These are phyloP conservation scores for Vanrija sp. DNA, from an alignment of 1,284 basidiomycete genomes.

Conservation along the genomic window DNA sequence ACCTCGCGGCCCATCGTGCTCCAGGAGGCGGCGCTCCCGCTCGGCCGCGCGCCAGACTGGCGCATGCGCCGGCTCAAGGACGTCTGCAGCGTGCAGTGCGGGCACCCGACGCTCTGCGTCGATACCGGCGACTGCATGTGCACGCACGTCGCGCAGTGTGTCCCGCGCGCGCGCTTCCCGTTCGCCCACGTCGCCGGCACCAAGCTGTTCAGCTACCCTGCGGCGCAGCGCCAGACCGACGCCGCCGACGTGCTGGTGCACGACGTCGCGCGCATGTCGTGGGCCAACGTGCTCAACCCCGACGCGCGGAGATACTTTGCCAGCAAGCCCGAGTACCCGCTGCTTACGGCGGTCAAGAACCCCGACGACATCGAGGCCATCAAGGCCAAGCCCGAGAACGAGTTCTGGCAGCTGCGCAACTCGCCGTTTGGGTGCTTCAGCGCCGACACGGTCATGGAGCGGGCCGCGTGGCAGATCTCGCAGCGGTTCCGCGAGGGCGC, in stretches of 20 bases:
- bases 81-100: conserved; percentile 28
- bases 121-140: conserved; percentile 29
- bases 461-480: conserved; percentile 13
- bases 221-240: too few species aligned
- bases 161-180: conserved; percentile 14
- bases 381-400: conserved; percentile 5
- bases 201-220: too few species aligned
- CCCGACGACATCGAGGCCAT: conserved; percentile 11
- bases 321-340: conserved; percentile 7
- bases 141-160: conserved; percentile 13
- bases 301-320: conserved; percentile 17
- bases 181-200: conserved; percentile 16
- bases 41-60: conserved; percentile 24
- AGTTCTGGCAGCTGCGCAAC: conserved; percentile 13
- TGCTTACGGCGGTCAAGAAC: conserved; percentile 17
- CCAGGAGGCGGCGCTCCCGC: conserved; percentile 10
- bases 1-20: conserved; percentile 8
- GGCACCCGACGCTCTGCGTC: conserved; percentile 26
- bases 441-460: conserved; percentile 25
- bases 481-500: too few species aligned
- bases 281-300: conserved; percentile 27
- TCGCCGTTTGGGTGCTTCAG: conserved; percentile 19
- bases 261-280: conserved; percentile 20
- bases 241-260: conserved; percentile 11
- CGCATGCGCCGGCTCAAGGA: conserved; percentile 14